Base-by-base conservation (phyloP, 169 alveolate genomes). In the Cyclospora cayetanensis region DNA sequence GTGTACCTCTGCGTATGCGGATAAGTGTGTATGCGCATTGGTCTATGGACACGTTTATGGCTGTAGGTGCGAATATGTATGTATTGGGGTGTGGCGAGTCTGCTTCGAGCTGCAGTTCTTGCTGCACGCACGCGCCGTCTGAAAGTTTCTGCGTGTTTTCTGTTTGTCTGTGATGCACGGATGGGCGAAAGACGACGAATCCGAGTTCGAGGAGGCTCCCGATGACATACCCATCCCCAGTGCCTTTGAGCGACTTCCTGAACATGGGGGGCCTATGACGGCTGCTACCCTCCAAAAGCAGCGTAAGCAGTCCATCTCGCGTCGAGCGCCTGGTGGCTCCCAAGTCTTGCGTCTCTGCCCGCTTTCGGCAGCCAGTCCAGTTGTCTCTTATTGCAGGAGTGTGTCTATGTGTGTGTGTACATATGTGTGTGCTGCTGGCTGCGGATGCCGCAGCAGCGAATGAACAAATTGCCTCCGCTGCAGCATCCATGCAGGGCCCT, bases 171-270 rank as follows among this genome's bases (percentile, higher is more conserved):
- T n/a, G n/a, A n/a, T n/a, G n/a, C n/a, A n/a, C n/a, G n/a, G n/a
- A n/a, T n/a, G n/a, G n/a, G n/a, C n/a, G n/a, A n/a, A n/a, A 60
- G 72, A 60, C n/a, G 72, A 60, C 72, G 72, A 60, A 12, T 60
- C 72, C 35, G 72, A 60, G 27, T 60, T 60, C 31, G 72, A 60
- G 27, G 72, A 60, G n/a, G 72, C 72, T 31, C 4, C 72, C 27
- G 72, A 60, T 20, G 72, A 60, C 12, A n/a, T 60, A 9, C 72
- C 72, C 34, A 60, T 60, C 72, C 72, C 72, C 72, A 60, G 72
- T 31, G 72, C 72, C 27, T 60, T 60, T n/a, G 72, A 15, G 1
- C 72, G 72, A 12, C 72, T n/a, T 15, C 72, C 72, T n/a, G 35
- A n/a, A n/a, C n/a, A n/a, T n/a, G n/a, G n/a, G n/a, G n/a, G n/a